phyloP scores from a whole-genome alignment of 2,329 filamentous ascomycete genomes.

The Catunica adiposa region DNA sequence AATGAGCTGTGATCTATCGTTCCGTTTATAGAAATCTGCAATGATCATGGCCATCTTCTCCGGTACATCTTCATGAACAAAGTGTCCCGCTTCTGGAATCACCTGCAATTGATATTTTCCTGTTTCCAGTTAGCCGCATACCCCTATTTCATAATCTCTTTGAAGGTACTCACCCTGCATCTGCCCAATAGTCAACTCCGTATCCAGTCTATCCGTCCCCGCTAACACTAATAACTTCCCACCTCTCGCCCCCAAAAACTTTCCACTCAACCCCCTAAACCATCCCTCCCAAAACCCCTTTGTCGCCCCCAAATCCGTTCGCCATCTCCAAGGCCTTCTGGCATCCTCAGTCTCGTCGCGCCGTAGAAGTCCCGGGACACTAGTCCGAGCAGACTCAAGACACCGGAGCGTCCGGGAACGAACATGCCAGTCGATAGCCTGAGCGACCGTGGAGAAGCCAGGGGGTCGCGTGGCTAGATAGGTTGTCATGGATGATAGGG shows the following conservation, averaged over 20 bases:
- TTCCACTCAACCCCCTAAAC: slow-evolving; percentile 76
- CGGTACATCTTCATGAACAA: slow-evolving; percentile 88
- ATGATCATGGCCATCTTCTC: slow-evolving; percentile 74
- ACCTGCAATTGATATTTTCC: slow-evolving; percentile 93
- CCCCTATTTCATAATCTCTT: not conserved
- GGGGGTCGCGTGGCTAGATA: slow-evolving; percentile 70
- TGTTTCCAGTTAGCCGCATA: slow-evolving; percentile 17
- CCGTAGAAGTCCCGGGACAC: slow-evolving; percentile 63
- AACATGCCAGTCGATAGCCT: slow-evolving; percentile 87
- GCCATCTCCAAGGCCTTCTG: slow-evolving; percentile 56
- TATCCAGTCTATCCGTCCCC: slow-evolving; percentile 78
- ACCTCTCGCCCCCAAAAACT: slow-evolving; percentile 66
- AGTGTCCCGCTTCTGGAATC: slow-evolving; percentile 87
- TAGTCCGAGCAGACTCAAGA: slow-evolving; percentile 64
- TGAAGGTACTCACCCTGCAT: slow-evolving; percentile 63
- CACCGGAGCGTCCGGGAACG: slow-evolving; percentile 78
- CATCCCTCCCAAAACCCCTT: slow-evolving; percentile 88
- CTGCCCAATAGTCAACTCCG: slow-evolving; percentile 84
- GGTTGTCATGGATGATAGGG: slow-evolving; percentile 81
- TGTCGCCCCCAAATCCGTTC: slow-evolving; percentile 67
- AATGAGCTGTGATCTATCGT: slow-evolving; percentile 70
- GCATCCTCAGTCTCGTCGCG: slow-evolving; percentile 24
- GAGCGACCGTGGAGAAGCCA: slow-evolving; percentile 58
- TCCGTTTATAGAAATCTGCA: slow-evolving; percentile 81
- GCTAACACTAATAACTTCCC: slow-evolving; percentile 76